Evolutionary conservation across 208 protist genomes (phyloP).

Genomic region (Porcisia hertigi): DNA sequence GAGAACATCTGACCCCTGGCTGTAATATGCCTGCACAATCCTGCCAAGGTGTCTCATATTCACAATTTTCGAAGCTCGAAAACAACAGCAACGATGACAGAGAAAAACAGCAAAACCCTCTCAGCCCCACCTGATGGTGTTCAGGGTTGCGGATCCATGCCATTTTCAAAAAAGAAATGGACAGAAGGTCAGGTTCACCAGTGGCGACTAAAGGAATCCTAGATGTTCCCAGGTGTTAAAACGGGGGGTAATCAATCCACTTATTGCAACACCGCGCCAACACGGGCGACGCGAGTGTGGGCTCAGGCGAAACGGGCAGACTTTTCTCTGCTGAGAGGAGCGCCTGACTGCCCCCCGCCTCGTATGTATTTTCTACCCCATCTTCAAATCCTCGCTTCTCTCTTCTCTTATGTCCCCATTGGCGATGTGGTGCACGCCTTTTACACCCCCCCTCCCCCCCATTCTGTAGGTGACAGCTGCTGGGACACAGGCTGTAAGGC

Average conservation of each 20-base stretch:
- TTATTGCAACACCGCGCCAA: neutral
- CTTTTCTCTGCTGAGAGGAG: neutral
- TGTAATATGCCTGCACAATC: neutral
- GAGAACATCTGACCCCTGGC: constrained; percentile 1
- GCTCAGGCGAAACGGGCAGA: neutral
- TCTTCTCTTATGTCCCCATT: neutral
- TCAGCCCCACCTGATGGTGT: neutral
- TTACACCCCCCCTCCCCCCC: neutral
- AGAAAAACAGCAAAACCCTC: too few species aligned
- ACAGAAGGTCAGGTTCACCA: neutral
- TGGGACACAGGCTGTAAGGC: neutral
- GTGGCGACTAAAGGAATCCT: neutral
- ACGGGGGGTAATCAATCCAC: neutral
- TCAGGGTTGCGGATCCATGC: neutral
- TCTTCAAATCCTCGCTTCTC: neutral
- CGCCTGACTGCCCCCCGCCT: neutral
- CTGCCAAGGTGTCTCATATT: neutral
- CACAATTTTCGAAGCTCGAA: neutral
- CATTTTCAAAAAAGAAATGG: neutral
- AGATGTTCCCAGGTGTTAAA: neutral
- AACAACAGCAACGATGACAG: neutral
- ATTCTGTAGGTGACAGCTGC: neutral
- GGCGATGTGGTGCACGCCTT: neutral
- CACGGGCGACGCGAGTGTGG: neutral
- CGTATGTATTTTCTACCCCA: neutral